A percentile compares a stretch with the other conserved stretches of the same genome.
These are phyloP conservation scores for Conticribra guillardii DNA, from an alignment of 108 stramenopile species.

Conservation along the genomic window DNA sequence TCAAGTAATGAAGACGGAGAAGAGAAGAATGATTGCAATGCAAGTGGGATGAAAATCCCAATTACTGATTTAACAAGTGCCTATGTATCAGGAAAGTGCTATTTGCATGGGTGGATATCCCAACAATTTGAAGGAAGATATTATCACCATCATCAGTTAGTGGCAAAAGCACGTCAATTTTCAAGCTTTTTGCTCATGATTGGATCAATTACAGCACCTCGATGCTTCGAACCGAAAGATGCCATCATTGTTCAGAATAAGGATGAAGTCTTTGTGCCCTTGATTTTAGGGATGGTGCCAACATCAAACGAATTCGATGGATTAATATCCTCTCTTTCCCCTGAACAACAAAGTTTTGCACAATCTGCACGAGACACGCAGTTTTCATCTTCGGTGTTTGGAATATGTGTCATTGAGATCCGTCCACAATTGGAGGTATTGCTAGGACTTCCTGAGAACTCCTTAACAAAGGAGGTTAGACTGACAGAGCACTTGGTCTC, in stretches of 20 bases:
- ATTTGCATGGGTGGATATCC: slow-evolving; percentile 31
- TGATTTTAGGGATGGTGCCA: slow-evolving; percentile 33
- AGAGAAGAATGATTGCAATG: neutral
- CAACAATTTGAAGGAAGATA: slow-evolving; percentile 11
- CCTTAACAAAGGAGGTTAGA: slow-evolving; percentile 47
- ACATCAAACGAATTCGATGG: slow-evolving; percentile 45
- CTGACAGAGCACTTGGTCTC: slow-evolving; percentile 34
- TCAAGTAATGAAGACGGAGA: neutral
- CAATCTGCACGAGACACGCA: slow-evolving; percentile 43
- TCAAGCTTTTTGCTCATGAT: slow-evolving; percentile 37
- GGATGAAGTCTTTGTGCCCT: slow-evolving; percentile 49
- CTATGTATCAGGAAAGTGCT: slow-evolving; percentile 18
- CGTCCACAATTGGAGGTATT: slow-evolving; percentile 52
- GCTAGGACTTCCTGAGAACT: slow-evolving; percentile 26
- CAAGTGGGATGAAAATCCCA: slow-evolving; percentile 3
- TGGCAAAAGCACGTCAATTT: slow-evolving; percentile 32
- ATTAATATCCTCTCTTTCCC: slow-evolving; percentile 41
- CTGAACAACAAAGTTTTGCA: slow-evolving; percentile 53
- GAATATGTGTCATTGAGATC: slow-evolving; percentile 37
- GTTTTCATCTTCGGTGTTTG: slow-evolving; percentile 44
- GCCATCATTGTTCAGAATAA: slow-evolving; percentile 54
- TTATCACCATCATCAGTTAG: slow-evolving; percentile 6
- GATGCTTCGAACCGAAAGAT: slow-evolving; percentile 41
- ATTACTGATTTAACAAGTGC: slow-evolving; percentile 18
- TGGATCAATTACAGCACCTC: slow-evolving; percentile 31